Conservation (phyloP, 2,329 filamentous ascomycete genomes). For the Stemphylium beticola region DNA sequence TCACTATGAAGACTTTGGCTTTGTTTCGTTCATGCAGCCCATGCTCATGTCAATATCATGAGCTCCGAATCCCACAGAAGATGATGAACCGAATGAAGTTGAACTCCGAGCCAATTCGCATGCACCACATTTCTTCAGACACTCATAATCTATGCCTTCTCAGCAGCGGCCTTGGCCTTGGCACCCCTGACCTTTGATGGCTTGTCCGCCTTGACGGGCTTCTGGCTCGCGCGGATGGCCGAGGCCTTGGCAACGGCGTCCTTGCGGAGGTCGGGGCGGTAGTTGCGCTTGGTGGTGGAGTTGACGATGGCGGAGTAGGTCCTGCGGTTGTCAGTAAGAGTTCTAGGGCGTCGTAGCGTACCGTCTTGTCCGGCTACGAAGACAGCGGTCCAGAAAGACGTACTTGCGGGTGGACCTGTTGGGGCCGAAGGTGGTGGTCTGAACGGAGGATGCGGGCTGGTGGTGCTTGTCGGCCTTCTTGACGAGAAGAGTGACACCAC, state of each 20-base stretch:
- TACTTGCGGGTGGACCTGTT: conserved; percentile 81
- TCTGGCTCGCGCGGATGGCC: conserved; percentile 81
- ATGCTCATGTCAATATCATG: conserved; percentile 16
- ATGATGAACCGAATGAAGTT: conserved; percentile 29
- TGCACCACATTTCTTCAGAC: conserved; percentile 13
- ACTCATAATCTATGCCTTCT: conserved; percentile 35
- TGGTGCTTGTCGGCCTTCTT: conserved; percentile 79
- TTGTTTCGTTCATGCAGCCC: conserved; percentile 15
- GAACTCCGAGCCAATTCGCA: conserved; percentile 23
- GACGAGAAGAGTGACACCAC: conserved; percentile 78
- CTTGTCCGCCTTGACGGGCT: conserved; percentile 75
- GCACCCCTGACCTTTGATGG: conserved; percentile 78
- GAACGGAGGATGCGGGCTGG: conserved; percentile 72
- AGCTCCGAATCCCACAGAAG: conserved; percentile 19
- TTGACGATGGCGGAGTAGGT: conserved; percentile 89
- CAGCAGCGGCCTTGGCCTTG: conserved; percentile 74
- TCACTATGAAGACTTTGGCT: conserved; percentile 16
- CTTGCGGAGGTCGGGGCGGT: conserved; percentile 65
- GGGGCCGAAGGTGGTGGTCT: conserved; percentile 72
- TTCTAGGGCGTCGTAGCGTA: background rate
- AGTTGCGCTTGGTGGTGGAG: conserved; percentile 80
- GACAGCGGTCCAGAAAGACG: conserved; percentile 49
- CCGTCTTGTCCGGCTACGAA: background rate
- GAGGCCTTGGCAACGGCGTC: conserved; percentile 84
- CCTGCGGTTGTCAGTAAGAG: conserved; percentile 49